phyloP scores from a whole-genome alignment of 164 flowering plant genomes.

The Stephania japonica region DNA sequence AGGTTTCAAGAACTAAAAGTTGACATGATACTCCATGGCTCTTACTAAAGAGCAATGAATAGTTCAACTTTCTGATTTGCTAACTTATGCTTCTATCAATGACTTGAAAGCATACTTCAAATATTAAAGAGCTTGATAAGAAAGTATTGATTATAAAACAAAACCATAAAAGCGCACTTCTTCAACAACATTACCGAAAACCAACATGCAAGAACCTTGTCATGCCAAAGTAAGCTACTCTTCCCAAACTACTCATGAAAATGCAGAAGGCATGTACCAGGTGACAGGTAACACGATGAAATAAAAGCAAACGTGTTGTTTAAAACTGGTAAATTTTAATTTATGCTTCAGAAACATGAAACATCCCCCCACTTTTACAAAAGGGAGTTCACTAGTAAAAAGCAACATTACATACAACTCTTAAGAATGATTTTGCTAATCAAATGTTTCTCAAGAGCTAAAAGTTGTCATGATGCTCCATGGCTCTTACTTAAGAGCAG shows the following conservation, averaged over 20 bases:
- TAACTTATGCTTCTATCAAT: constrained; percentile 5
- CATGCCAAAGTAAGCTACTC: too few species aligned
- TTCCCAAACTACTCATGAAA: too few species aligned
- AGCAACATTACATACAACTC: background rate
- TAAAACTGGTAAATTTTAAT: constrained; percentile 6
- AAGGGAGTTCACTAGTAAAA: constrained; percentile 11
- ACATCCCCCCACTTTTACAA: constrained; percentile 1
- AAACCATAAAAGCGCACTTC: too few species aligned
- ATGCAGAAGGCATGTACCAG: constrained; percentile 2
- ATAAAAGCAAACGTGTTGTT: background rate
- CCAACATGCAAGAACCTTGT: too few species aligned
- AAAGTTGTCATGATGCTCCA: too few species aligned
- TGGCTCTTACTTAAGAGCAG: too few species aligned
- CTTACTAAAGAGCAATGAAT: too few species aligned
- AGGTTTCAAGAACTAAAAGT: too few species aligned
- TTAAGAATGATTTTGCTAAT: too few species aligned
- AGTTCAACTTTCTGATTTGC: background rate
- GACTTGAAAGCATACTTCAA: background rate
- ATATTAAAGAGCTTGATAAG: background rate
- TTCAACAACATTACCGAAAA: too few species aligned
- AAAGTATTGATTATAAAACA: background rate
- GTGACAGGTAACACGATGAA: constrained; percentile 10
- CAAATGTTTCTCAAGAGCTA: too few species aligned
- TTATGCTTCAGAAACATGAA: constrained; percentile 16
- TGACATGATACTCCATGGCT: too few species aligned